Base-by-base conservation (phyloP, 805 yeast species). In the Teunomyces kruisii region DNA sequence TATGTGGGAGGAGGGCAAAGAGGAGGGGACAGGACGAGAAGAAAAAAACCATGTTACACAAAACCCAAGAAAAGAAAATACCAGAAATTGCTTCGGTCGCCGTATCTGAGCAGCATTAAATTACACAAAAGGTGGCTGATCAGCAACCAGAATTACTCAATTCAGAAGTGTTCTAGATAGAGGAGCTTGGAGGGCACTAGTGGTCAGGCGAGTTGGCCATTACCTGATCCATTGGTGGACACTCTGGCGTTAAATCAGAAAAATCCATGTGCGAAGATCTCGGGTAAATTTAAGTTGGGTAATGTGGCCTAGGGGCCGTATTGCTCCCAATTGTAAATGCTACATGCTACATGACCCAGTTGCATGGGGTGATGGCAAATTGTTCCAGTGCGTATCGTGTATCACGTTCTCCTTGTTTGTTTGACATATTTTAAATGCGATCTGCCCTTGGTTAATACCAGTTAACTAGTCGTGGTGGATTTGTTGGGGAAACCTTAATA, bases 401-500 rank as follows among this genome's bases (percentile, higher is more conserved):
- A 26, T 26, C 28, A 26, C 28, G 28, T 26, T 26, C 28, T 26
- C 12, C 28, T 26, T 26, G 28, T 9, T 6, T 9, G 9, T 26
- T 26, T 26, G 28, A 26, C 28, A 26, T 26, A 26, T 26, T 26
- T 26, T 26, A 26, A 9, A 9, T 26, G 28, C 28, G 28, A 26
- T 10, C 28, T 26, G 9, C 28, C 12, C 28, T 26, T 9, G 9
- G 28, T 8, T 26, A 9, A 26, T 26, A 8, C 9, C 28, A 5
- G 8, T 19, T 17, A 9, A 2, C 19, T 22, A 17, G 15, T 19
- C 28, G 22, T 22, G 6, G n/a, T 10, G 28, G n/a, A 19, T n/a
- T 35, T 35, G 38, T 35, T 35, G 38, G 38, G 38, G 38, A 35
- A 35, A 35, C 38, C 14, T 35, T 35, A 35, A 7, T 35, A 16